Base-by-base conservation (phyloP, 371 early-diverging fungal genomes). In the Rhizopus sp. region DNA sequence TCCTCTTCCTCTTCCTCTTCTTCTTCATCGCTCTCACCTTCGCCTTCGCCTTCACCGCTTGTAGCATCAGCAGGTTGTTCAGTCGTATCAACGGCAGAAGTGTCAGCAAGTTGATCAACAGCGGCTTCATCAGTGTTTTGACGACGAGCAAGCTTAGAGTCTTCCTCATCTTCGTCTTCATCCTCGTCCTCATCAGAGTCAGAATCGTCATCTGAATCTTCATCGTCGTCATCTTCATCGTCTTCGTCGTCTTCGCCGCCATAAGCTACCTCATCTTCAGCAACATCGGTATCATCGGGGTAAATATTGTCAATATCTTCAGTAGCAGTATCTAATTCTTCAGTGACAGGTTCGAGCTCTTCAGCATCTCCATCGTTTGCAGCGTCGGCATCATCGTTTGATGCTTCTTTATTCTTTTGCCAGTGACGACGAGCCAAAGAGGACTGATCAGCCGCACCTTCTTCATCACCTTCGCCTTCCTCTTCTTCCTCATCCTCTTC, bases 211-310 rank as follows among this genome's bases (percentile, higher is more conserved):
- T 40, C 32, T 8, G 42, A 45, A 13, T 29, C 56, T 38, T 15
- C 37, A 39, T 32, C 49, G 1, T 55, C 50, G 23, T 15, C 49
- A n/a, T n/a, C n/a, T n/a, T 7, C 7, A 10, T 37, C 37, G 13
- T 37, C 23, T 31, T 35, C n/a, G 33, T 37, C 9, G 17, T 40
- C 45, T 16, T 39, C 8, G 5, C 16, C 38, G 16, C 34, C 32
- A 10, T 33, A 45, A 13, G 10, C 56, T 38, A 15, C 37, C 39
- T 32, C 49, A 2, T 55, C 50, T 13, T 16, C 49, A 41, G 15
- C n/a, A 15, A 5, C 10, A 5, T n/a, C 41, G 10, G 41, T 6
- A 41, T 12, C 41, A n/a, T 15, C n/a, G 13, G 9, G 6, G 13
- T n/a, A n/a, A 41, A 15, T 41, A 41, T 0, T n/a, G 10, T 41